Evolutionary conservation across 1,139 yeast species (phyloP).

Genomic region (Yamadazyma membranifaciens): DNA sequence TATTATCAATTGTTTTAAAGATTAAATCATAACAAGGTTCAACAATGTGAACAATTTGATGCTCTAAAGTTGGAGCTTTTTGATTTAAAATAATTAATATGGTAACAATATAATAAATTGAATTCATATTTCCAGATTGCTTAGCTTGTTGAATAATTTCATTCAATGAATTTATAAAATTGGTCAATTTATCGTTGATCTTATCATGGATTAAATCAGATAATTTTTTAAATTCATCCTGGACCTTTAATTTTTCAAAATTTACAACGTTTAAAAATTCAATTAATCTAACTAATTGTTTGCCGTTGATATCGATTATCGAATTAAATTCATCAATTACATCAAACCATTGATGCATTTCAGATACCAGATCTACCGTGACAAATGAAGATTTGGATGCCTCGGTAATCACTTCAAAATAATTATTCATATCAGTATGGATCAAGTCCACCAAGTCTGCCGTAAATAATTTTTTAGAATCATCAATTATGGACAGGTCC

Average conservation of each 20-base stretch:
- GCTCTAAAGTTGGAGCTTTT: not conserved
- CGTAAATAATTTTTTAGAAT: slow-evolving; percentile 5
- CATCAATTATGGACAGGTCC: not conserved
- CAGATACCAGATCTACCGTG: not conserved
- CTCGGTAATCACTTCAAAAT: slow-evolving; percentile 11
- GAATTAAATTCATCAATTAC: not conserved
- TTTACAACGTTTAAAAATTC: not conserved
- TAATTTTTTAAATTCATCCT: slow-evolving; percentile 8
- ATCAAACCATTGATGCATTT: not conserved
- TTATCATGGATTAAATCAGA: not conserved
- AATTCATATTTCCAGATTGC: not conserved
- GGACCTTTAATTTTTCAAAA: too few species aligned
- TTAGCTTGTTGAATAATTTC: not conserved
- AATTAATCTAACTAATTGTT: not conserved
- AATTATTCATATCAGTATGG: slow-evolving; percentile 10
- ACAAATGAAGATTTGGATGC: slow-evolving; percentile 7
- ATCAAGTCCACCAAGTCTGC: slow-evolving; percentile 12
- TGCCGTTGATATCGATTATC: not conserved
- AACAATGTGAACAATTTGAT: not conserved
- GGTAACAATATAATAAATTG: slow-evolving; percentile 3
- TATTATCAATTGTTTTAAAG: not conserved
- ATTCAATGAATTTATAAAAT: slow-evolving; percentile 1
- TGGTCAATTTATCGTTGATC: not conserved
- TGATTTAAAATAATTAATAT: slow-evolving; percentile 3
- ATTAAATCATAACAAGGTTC: slow-evolving; percentile 1